Evolutionary conservation across 495 filamentous ascomycete species (phyloP).

Genomic region (Monascus purpureus): DNA sequence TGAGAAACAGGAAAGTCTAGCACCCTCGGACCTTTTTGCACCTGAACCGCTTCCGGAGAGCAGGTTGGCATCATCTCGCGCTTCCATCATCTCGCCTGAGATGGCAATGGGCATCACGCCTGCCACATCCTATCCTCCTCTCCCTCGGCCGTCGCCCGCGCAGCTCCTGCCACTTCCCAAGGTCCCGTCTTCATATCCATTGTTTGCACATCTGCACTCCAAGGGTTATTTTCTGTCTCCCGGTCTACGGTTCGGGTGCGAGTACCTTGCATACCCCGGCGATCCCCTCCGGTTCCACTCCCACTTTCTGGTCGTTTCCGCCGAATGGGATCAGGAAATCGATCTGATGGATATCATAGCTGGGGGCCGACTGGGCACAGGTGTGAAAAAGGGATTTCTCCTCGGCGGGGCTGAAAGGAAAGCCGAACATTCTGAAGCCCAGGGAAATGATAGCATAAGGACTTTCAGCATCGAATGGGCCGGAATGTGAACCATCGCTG

Average conservation of each 20-base stretch:
- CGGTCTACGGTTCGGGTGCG: slow-evolving; percentile 85
- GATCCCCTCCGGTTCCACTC: slow-evolving; percentile 90
- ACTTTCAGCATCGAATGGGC: slow-evolving; percentile 76
- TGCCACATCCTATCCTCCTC: slow-evolving; percentile 41
- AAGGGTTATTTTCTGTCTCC: slow-evolving; percentile 78
- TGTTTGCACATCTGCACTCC: slow-evolving; percentile 56
- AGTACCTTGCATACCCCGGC: slow-evolving; percentile 88
- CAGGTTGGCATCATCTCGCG: slow-evolving; percentile 9
- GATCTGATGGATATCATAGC: slow-evolving; percentile 70
- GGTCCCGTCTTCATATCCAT: slow-evolving; percentile 35
- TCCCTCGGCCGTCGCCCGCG: slow-evolving; percentile 21
- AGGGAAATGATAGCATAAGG: slow-evolving; percentile 30
- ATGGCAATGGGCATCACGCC: slow-evolving; percentile 39
- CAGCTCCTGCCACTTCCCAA: slow-evolving; percentile 22
- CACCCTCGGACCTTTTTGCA: slow-evolving; percentile 26
- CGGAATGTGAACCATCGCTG: slow-evolving; percentile 45
- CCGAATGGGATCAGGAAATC: slow-evolving; percentile 77
- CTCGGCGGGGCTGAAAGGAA: slow-evolving; percentile 50
- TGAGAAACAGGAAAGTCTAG: slow-evolving; percentile 12
- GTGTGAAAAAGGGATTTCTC: slow-evolving; percentile 90
- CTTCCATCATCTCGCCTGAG: slow-evolving; percentile 8
- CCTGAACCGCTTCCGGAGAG: slow-evolving; percentile 5
- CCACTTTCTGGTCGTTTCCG: slow-evolving; percentile 69
- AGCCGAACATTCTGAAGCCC: slow-evolving; percentile 12
- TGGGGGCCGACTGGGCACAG: slow-evolving; percentile 77